Base-by-base conservation (phyloP, 805 yeast genomes). In the Yueomyces sp. region DNA sequence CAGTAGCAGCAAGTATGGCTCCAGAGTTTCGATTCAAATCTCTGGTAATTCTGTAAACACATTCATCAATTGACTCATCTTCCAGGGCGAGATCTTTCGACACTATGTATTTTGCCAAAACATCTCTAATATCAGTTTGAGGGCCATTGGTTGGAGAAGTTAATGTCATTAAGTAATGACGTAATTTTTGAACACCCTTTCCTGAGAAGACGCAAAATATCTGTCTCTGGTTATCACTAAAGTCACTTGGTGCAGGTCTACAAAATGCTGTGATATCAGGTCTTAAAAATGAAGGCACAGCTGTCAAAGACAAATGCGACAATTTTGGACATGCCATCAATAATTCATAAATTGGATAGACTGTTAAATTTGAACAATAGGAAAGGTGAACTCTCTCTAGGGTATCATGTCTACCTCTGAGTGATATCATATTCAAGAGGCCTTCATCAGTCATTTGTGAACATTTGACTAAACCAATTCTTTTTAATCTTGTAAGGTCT, bases 401-500 rank as follows among this genome's bases (percentile, higher is more conserved):
- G 38, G 92, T 79, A 58, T 83, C 94, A 49, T 81, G 86, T 45
- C 72, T 72, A 7, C 84, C 84, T 44, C 85, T 71, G 49, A 77
- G 72, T 52, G 74, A 76, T 37, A 76, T 90, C 63, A 76, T 73
- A 50, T 75, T 81, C 50, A 73, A 67, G 42, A 83, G 72, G 1
- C 97, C 96, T 40, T 74, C 77, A 60, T 90, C 96, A 4, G 94
- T 82, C 52, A 90, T 85, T 56, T 83, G 77, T 26, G 76, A 73
- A 62, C 98, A 90, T 60, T 88, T 90, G 28, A 92, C 98, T 41
- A 90, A 68, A 0, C 98, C 98, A 40, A 90, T 87, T 62, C 98
- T 75, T 53, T 92, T 76, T 52, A 90, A 69, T 55, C 81, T 78
- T 5, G 94, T 85, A 50, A 90, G 68, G 40, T 74, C 75, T 3